Conservation (phyloP, 2,329 filamentous ascomycete species). For the Phaeosphaeria sp. region DNA sequence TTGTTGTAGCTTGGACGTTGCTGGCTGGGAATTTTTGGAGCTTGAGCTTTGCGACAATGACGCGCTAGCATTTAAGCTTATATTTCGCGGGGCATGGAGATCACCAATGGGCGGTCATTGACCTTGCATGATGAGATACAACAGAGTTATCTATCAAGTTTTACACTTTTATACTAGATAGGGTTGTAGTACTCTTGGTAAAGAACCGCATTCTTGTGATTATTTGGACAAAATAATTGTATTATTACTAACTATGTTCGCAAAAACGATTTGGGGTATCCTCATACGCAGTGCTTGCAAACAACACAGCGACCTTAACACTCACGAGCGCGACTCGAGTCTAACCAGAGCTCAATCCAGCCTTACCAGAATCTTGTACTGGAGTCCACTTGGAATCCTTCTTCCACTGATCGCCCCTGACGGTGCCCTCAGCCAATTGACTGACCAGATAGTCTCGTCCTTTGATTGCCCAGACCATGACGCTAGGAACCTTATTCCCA, state of each 20-base stretch:
- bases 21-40: constrained; percentile 40
- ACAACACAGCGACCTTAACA: neutral
- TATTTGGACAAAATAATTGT: no score
- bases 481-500: constrained; percentile 47
- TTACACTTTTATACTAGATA: no score
- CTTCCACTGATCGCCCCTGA: constrained; percentile 41
- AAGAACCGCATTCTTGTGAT: no score
- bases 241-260: neutral
- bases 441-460: constrained; percentile 50
- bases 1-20: no score
- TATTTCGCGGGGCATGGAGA: constrained; percentile 17
- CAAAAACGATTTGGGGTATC: neutral
- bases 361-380: constrained; percentile 27
- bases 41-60: constrained; percentile 26
- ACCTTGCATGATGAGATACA: no score
- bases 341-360: constrained; percentile 28
- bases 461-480: constrained; percentile 53
- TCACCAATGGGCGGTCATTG: neutral
- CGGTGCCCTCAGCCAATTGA: constrained; percentile 29
- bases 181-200: no score
- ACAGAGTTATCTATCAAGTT: no score
- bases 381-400: constrained; percentile 47
- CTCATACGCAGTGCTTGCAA: neutral
- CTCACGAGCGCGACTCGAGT: neutral
- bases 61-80: constrained; percentile 26